Base-by-base conservation (phyloP, 805 yeast species). In the Metschnikowia cubensis region DNA sequence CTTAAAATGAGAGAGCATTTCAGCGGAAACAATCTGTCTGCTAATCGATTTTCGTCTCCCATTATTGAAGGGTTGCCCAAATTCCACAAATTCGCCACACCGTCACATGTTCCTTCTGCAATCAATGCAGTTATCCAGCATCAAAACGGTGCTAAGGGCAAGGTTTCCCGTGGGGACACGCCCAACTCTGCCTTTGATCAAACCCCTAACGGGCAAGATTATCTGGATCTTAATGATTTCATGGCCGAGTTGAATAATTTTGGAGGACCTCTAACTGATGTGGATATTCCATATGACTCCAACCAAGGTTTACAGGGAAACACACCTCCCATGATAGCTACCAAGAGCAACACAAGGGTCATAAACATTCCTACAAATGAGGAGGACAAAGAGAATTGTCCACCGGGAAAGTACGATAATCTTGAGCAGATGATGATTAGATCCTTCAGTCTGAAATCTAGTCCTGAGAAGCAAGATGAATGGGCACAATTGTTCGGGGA, bases 281-380 rank as follows among this genome's bases (percentile, higher is more conserved):
- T 74, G 11, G 79, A 74, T 53, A 55, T 74, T 37, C 77, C 77
- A 6, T 43, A 52, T 33, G 59, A 57, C 10, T 34, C 42, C 6
- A 37, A 45, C 31, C 29, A 29, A 5, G 53, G 52, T 4, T 35
- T 55, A 7, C 53, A 31, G 50, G 70, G 66, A 36, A 69, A 62
- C 33, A 72, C 76, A 6, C 79, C 75, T 45, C 76, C 76, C 53
- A 75, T 67, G 79, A 70, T 70, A 64, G 84, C 84, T n/a, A 77
- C 79, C 4, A 80, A 80, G 58, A 64, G 76, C 38, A 80, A 79
- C 56, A 80, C 84, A 3, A 70, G 82, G 37, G 72, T 80, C 20
- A 79, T 80, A 42, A 79, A 77, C 52, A 53, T 80, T n/a, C 79
- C 75, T 50, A 80, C 73, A 34, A 69, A 62, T 38, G 65, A 54